A percentile compares a stretch with the other conserved stretches of the same genome.
phyloP scores from a whole-genome alignment of 2,329 filamentous ascomycete genomes.

The Leptodontidium sp. region DNA sequence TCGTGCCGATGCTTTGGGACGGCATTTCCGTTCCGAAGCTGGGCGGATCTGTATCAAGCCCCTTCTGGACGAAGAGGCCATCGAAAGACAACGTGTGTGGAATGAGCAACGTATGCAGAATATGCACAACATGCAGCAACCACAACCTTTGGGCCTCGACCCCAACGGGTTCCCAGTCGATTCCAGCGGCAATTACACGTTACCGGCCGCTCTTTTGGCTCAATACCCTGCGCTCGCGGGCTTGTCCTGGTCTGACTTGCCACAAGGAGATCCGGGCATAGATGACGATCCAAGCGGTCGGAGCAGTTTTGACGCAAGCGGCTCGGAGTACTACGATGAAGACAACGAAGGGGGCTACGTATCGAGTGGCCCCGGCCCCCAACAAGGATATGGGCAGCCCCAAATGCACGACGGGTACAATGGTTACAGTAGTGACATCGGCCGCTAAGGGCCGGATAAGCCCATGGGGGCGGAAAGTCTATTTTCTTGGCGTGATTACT shows the following conservation, averaged over 20 bases:
- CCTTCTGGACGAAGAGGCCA: constrained; percentile 91
- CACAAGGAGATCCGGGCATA: constrained; percentile 65
- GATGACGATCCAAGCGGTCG: constrained; percentile 81
- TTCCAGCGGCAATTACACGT: constrained; percentile 64
- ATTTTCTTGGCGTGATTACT: constrained; percentile 24
- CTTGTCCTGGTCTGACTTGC: constrained; percentile 84
- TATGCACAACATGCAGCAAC: constrained; percentile 67
- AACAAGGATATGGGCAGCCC: constrained; percentile 42
- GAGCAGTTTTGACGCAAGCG: constrained; percentile 83
- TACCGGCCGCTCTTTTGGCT: constrained; percentile 88
- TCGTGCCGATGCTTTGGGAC: constrained; percentile 90
- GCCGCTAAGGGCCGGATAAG: constrained; percentile 34
- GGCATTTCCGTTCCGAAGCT: constrained; percentile 95
- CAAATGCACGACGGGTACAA: constrained; percentile 45
- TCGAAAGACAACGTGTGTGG: constrained; percentile 79
- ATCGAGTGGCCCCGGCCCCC: constrained; percentile 51
- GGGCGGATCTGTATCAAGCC: constrained; percentile 97
- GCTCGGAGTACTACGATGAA: constrained; percentile 73
- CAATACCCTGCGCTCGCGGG: constrained; percentile 94
- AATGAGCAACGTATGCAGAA: constrained; percentile 75
- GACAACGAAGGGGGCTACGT: constrained; percentile 76
- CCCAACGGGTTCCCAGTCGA: constrained; percentile 67
- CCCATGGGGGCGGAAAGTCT: background rate
- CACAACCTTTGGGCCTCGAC: constrained; percentile 67
- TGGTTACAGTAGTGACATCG: constrained; percentile 47